These are phyloP conservation scores for Aspergillus proliferans DNA, from an alignment of 2,329 filamentous ascomycete genomes.

Conservation along the genomic window DNA sequence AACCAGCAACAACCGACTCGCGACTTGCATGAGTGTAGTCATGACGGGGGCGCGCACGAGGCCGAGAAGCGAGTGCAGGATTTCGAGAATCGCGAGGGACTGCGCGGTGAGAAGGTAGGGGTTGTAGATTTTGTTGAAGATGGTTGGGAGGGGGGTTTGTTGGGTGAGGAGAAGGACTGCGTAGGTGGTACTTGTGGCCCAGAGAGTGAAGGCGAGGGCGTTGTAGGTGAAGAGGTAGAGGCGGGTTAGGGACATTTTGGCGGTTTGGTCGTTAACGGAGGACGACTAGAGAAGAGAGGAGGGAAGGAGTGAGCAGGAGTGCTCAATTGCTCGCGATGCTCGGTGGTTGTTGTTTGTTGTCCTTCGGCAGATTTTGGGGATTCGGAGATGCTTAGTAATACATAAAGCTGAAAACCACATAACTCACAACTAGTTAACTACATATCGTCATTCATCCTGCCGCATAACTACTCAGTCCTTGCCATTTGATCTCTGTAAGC, in stretches of 20 bases:
- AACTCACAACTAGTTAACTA: no score
- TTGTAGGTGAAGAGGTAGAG: conserved; percentile 85
- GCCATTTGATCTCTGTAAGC: no score
- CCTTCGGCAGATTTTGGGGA: no score
- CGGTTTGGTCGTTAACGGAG: not conserved
- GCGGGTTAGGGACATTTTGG: conserved; percentile 40
- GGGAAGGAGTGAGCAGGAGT: conserved; percentile 3
- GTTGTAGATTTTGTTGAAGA: conserved; percentile 43
- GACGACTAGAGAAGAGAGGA: not conserved
- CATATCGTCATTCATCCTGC: no score
- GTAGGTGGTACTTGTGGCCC: conserved; percentile 69
- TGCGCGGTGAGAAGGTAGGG: conserved; percentile 59
- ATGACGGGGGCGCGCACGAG: conserved; percentile 77
- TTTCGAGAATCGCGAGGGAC: conserved; percentile 74
- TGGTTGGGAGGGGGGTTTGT: conserved; percentile 33
- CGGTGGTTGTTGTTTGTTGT: no score
- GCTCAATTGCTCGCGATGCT: not conserved
- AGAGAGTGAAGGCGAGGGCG: conserved; percentile 66
- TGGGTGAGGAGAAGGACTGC: conserved; percentile 51
- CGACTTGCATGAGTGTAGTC: conserved; percentile 87
- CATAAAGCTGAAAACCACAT: no score
- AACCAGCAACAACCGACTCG: conserved; percentile 78
- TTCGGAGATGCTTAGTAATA: no score
- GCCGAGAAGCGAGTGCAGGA: conserved; percentile 71
- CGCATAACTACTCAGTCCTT: no score